phyloP scores from a whole-genome alignment of 2,329 filamentous ascomycete species.

The Colletotrichum sublineola region DNA sequence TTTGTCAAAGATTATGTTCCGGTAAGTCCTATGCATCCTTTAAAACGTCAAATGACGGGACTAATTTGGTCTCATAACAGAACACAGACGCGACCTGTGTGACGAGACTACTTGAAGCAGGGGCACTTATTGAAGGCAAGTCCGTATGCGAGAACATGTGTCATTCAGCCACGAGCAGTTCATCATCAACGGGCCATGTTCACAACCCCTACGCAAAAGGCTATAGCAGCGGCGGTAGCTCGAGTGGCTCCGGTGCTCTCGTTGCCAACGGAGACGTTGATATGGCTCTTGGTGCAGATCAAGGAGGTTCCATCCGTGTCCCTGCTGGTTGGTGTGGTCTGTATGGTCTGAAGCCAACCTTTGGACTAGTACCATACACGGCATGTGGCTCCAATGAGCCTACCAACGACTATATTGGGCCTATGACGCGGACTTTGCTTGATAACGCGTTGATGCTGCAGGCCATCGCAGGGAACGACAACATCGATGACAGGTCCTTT shows the following conservation, averaged over 20 bases:
- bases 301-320: constrained; percentile 51
- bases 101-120: constrained; percentile 44
- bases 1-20: constrained; percentile 22
- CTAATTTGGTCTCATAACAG: neutral
- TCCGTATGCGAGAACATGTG: constrained; percentile 50
- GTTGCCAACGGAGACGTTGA: constrained; percentile 47
- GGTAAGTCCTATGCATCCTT: neutral
- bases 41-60: accelerated
- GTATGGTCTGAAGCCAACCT: constrained; percentile 56
- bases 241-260: constrained; percentile 50
- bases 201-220: constrained; percentile 47
- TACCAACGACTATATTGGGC: constrained; percentile 60
- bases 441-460: constrained; percentile 55
- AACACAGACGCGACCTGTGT: constrained; percentile 29
- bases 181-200: constrained; percentile 48
- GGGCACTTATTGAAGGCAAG: constrained; percentile 46
- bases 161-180: constrained; percentile 48
- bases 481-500: constrained; percentile 54
- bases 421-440: constrained; percentile 56
- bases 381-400: constrained; percentile 55
- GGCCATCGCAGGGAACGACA: constrained; percentile 60
- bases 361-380: constrained; percentile 60
- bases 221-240: constrained; percentile 49
- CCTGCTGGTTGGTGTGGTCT: constrained; percentile 50
- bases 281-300: constrained; percentile 50